Conservation (phyloP, 345 rosid genomes). For the Hibiscus mutabilis region DNA sequence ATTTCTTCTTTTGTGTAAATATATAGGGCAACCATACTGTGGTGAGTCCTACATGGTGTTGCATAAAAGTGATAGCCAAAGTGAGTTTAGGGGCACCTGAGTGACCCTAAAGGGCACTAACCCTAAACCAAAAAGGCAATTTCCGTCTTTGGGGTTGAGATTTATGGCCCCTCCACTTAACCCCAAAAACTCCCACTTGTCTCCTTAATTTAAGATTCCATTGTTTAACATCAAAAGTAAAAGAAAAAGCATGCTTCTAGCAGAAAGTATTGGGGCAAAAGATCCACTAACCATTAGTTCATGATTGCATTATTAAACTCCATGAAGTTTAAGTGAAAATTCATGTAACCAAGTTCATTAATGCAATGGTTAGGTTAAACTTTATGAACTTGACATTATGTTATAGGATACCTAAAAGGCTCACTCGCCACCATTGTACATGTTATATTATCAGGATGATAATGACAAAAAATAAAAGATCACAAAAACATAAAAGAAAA, state of each 20-base stretch:
- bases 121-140: conserved; percentile 20
- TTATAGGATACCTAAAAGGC: conserved; percentile 4
- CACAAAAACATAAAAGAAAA: too few relatives aligned
- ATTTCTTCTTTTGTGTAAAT: background rate
- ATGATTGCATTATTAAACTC: conserved; percentile 18
- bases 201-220: conserved; percentile 10
- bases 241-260: conserved; percentile 5
- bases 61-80: background rate
- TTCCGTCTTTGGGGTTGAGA: conserved; percentile 24
- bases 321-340: background rate
- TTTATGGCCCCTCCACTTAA: conserved; percentile 11
- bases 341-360: conserved; percentile 4
- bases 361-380: background rate
- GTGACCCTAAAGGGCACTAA: conserved; percentile 1
- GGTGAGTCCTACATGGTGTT: background rate
- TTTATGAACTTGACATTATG: conserved; percentile 6
- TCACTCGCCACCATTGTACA: background rate
- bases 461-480: too few relatives aligned
- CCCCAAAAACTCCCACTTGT: background rate
- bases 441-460: too few relatives aligned
- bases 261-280: background rate
- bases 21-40: background rate
- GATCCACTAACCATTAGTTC: conserved; percentile 17
- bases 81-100: background rate
- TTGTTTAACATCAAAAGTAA: background rate